Conservation (phyloP, 495 filamentous ascomycete genomes). For the Pseudevernia furfuracea region DNA sequence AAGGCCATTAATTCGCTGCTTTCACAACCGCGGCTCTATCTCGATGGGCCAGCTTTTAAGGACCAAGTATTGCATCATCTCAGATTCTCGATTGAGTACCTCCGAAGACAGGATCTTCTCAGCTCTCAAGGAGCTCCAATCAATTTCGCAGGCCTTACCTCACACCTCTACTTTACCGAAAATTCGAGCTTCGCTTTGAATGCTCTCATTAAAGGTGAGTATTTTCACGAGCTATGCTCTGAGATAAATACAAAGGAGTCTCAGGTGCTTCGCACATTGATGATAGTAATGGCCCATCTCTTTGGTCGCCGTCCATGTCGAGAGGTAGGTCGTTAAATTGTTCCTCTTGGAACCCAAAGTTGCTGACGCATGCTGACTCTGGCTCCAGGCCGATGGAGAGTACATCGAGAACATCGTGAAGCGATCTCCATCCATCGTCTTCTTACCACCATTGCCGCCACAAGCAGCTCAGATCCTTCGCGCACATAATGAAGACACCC, state of each 20-base stretch:
- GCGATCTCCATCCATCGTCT: slow-evolving; percentile 49
- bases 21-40: slow-evolving; percentile 58
- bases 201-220: slow-evolving; percentile 57
- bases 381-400: slow-evolving; percentile 33
- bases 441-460: slow-evolving; percentile 55
- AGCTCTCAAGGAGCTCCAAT: slow-evolving; percentile 51
- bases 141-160: slow-evolving; percentile 59
- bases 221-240: slow-evolving; percentile 56
- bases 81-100: slow-evolving; percentile 73
- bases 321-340: slow-evolving; percentile 15
- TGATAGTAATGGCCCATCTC: slow-evolving; percentile 61
- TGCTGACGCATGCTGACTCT: neutral
- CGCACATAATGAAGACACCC: slow-evolving; percentile 54
- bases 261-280: slow-evolving; percentile 42
- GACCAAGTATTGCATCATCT: slow-evolving; percentile 65
- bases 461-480: slow-evolving; percentile 47
- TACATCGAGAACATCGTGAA: slow-evolving; percentile 39
- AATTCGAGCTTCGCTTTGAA: slow-evolving; percentile 68
- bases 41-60: slow-evolving; percentile 55
- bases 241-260: slow-evolving; percentile 35
- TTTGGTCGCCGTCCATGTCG: slow-evolving; percentile 51
- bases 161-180: slow-evolving; percentile 67
- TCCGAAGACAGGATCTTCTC: slow-evolving; percentile 59
- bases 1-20: slow-evolving; percentile 57
- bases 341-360: neutral